Percentiles rank a stretch among this genome's conserved stretches.
Evolutionary conservation across 1,284 basidiomycete species (phyloP).

Genomic region (Ceratobasidium sp.): DNA sequence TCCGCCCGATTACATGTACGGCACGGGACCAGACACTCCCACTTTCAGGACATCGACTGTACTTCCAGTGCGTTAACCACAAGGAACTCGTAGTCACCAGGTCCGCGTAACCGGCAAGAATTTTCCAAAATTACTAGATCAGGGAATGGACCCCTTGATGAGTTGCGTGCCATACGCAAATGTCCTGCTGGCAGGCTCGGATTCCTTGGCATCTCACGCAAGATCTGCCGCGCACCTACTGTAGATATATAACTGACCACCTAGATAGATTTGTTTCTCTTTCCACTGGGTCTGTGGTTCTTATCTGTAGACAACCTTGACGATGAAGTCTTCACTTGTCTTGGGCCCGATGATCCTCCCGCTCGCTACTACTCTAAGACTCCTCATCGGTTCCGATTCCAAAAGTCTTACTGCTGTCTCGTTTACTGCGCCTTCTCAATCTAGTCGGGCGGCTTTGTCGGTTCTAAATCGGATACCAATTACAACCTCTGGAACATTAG

Average conservation of each 20-base stretch:
- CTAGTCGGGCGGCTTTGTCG: not conserved
- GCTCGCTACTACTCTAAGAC: conserved; percentile 12
- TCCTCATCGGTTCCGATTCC: conserved; percentile 10
- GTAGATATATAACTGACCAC: not conserved
- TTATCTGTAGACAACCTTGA: not conserved
- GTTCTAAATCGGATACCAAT: conserved; percentile 5
- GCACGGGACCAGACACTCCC: too few relatives aligned
- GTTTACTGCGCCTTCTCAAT: conserved; percentile 14
- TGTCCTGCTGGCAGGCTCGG: not conserved
- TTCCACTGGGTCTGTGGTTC: not conserved
- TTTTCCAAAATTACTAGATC: not conserved
- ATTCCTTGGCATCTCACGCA: not conserved
- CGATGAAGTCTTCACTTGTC: not conserved
- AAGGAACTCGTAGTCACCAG: not conserved
- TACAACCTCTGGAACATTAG: conserved; percentile 3
- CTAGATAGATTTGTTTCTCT: too few relatives aligned
- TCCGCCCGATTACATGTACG: too few relatives aligned
- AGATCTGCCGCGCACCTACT: not conserved
- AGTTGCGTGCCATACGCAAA: not conserved
- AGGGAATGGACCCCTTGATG: not conserved
- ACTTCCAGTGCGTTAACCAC: not conserved
- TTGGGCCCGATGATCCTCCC: conserved; percentile 1
- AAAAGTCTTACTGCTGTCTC: conserved; percentile 28
- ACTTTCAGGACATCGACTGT: too few relatives aligned
- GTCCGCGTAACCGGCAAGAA: not conserved